Conservation (phyloP, 2,329 filamentous ascomycete genomes). For the Colletotrichum lupini region DNA sequence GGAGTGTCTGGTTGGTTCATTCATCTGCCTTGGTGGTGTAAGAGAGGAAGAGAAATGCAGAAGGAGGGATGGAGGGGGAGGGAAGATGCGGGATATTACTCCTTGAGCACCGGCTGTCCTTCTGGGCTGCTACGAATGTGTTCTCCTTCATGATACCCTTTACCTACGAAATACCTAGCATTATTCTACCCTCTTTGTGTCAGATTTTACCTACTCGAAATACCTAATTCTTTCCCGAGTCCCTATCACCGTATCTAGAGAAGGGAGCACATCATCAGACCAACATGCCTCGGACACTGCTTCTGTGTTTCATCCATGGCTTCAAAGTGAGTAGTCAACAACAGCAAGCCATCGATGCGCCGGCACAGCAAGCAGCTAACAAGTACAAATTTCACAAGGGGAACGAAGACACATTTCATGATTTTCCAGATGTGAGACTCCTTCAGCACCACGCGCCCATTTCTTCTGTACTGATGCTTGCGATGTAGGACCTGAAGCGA, state of each 20-base stretch:
- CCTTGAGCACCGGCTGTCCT: neutral
- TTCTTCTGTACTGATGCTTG: neutral
- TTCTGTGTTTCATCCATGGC: constrained; percentile 81
- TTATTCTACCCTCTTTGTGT: neutral
- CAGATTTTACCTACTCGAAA: neutral
- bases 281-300: constrained; percentile 64
- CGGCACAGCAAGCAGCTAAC: neutral
- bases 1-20: neutral
- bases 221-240: neutral
- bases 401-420: constrained; percentile 74
- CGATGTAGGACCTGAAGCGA: constrained; percentile 63
- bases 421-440: constrained; percentile 65
- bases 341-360: neutral
- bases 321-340: constrained; percentile 65
- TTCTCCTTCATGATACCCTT: neutral
- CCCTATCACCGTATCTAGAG: neutral
- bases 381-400: constrained; percentile 55
- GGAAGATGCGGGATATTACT: constrained; percentile 7
- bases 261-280: neutral
- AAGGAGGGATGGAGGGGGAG: neutral
- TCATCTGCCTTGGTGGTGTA: neutral
- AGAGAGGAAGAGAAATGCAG: neutral
- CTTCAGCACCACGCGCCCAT: neutral
- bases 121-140: no score
- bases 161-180: neutral